Evolutionary conservation across 2,329 filamentous ascomycete genomes (phyloP), one percentile per base, ranked within the genome.

Genomic region (Tympanopsis confertula): DNA sequence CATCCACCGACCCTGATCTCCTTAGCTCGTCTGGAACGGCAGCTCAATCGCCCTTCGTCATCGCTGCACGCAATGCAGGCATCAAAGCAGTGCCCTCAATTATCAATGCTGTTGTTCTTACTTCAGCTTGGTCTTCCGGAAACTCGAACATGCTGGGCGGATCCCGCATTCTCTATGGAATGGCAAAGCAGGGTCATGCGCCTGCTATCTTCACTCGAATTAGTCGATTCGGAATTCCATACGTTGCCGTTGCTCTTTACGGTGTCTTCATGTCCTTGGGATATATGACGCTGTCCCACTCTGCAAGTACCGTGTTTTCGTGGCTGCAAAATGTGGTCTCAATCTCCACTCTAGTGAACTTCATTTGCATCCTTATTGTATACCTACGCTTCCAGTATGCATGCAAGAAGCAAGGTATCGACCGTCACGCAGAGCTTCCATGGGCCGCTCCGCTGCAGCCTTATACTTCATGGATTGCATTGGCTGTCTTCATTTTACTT

Each of bases 111-210:
- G 48, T 57, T 7, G 50, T 65, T 14, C 50, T 63, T 19, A 55
- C 51, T 13, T 61, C 58, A 3, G 59, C 61, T 10, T 61, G 57
- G 51, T 64, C 60, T 1, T 52, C 59, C 0, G 63, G 59, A 1
- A 65, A 64, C 39, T 56, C 62, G 1, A 63, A 65, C 50, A 48
- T 69, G 19, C 68, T 65, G 45, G 62, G 61, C 39, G 69, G 51
- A 37, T 66, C 54, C 29, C 62, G 58, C 35, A 69, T 58, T 5
- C 52, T 71, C 1, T 71, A 70, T 48, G 58, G 62, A 3, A 56
- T 71, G 19, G 65, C 68, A 0, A 53, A 66, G 13, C 63, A 59
- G 18, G 66, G 66, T 12, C 63, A 68, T 36, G 68, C 68, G 1
- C 68, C 68, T 0, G 48, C 41, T 13, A 46, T 67, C 38, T 67